These are phyloP conservation scores for Bipolaris sorokiniana DNA, from an alignment of 2,329 filamentous ascomycete species.

Conservation along the genomic window DNA sequence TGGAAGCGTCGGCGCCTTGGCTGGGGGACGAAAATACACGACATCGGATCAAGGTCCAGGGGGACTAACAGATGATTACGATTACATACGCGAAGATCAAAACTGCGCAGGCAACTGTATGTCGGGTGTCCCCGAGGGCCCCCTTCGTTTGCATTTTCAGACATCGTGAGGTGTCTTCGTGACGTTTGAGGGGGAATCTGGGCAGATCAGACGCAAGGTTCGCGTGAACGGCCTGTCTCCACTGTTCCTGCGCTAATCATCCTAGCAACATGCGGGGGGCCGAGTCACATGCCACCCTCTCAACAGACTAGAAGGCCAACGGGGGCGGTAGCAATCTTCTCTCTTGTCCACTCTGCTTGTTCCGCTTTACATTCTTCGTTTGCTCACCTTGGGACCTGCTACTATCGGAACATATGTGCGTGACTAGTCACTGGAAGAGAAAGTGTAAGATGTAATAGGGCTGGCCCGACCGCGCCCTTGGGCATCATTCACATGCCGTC, in stretches of 20 bases:
- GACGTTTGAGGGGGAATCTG: slow-evolving; percentile 14
- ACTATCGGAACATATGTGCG: not conserved
- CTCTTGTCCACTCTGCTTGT: not conserved
- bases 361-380: not conserved
- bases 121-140: too few species aligned
- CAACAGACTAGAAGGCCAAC: slow-evolving; percentile 4
- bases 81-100: too few species aligned
- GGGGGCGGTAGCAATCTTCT: not conserved
- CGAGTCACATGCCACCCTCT: slow-evolving; percentile 16
- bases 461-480: not conserved
- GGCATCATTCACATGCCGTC: not conserved
- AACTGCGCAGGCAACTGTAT: too few species aligned
- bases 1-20: not conserved
- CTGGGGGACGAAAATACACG: not conserved
- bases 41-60: not conserved
- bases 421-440: not conserved
- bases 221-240: slow-evolving; percentile 16
- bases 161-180: slow-evolving; percentile 23
- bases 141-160: not conserved
- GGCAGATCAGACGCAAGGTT: slow-evolving; percentile 22
- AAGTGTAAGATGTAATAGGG: too few species aligned
- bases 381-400: not conserved
- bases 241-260: slow-evolving; percentile 17
- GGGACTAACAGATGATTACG: not conserved
- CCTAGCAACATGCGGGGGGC: slow-evolving; percentile 15